Percentiles rank a stretch among this genome's conserved stretches.
These are phyloP conservation scores for Candida pseudofarinosa DNA, from an alignment of 805 yeast species.

Conservation along the genomic window DNA sequence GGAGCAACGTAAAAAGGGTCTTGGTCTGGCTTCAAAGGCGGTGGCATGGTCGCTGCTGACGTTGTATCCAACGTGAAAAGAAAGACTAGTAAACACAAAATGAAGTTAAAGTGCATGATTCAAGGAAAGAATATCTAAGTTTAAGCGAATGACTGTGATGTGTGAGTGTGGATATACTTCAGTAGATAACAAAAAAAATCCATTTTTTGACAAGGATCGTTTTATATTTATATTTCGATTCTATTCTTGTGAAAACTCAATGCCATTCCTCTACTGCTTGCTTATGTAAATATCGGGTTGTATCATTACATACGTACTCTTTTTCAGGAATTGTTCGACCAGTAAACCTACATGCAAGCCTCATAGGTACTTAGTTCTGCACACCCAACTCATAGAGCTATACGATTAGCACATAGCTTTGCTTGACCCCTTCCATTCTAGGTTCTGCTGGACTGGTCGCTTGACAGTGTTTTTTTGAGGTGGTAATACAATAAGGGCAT, in stretches of 20 bases:
- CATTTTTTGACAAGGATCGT: no score
- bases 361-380: no score
- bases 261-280: no score
- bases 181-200: background rate
- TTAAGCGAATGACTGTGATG: background rate
- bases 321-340: no score
- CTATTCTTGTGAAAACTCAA: no score
- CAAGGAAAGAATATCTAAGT: no score
- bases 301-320: no score
- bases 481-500: background rate
- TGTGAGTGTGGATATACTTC: background rate
- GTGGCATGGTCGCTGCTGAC: background rate
- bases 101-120: background rate
- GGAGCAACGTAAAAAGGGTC: conserved; percentile 6
- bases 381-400: no score
- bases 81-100: background rate
- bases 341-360: no score
- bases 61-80: background rate
- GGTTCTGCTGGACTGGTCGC: background rate
- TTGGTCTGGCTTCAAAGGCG: background rate
- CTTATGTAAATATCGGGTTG: no score
- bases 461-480: background rate
- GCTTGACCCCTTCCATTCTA: background rate
- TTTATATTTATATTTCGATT: no score
- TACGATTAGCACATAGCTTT: no score